A percentile compares a stretch with the other conserved stretches of the same genome.
phyloP scores from a whole-genome alignment of 2,329 filamentous ascomycete species.

The Microdochium trichocladiopsis region DNA sequence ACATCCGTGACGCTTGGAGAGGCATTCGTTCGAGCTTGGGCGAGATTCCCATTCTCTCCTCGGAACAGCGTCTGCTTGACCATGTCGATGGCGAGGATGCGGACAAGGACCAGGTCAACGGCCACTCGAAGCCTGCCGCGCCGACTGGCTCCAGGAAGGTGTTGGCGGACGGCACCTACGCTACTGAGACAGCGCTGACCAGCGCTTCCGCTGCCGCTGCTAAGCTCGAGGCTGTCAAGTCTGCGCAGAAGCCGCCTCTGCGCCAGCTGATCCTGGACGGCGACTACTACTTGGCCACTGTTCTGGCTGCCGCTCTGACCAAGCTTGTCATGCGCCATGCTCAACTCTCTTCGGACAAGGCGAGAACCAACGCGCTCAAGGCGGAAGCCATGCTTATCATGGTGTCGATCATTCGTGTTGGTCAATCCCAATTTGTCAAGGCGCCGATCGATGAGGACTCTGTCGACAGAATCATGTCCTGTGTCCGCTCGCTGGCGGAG shows the following conservation, averaged over 20 bases:
- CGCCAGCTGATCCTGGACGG: slow-evolving; percentile 93
- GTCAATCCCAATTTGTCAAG: slow-evolving; percentile 98
- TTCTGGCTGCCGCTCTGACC: slow-evolving; percentile 90
- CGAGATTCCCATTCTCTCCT: slow-evolving; percentile 93
- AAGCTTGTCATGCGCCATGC: slow-evolving; percentile 97
- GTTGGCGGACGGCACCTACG: slow-evolving; percentile 93
- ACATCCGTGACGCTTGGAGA: slow-evolving; percentile 96
- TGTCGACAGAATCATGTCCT: slow-evolving; percentile 97
- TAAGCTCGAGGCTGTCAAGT: slow-evolving; percentile 91
- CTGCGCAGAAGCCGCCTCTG: slow-evolving; percentile 91
- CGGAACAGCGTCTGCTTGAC: slow-evolving; percentile 86
- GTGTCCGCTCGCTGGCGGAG: slow-evolving; percentile 84
- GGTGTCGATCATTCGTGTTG: slow-evolving; percentile 97
- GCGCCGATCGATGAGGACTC: slow-evolving; percentile 96
- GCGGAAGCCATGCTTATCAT: slow-evolving; percentile 99
- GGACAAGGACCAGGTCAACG: slow-evolving; percentile 63
- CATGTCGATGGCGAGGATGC: slow-evolving; percentile 66
- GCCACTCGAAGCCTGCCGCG: slow-evolving; percentile 66
- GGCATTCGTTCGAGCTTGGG: slow-evolving; percentile 87
- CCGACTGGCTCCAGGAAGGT: slow-evolving; percentile 86
- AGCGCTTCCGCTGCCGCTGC: slow-evolving; percentile 86
- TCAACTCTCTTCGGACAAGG: slow-evolving; percentile 79
- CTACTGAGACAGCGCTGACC: slow-evolving; percentile 91
- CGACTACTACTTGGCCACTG: slow-evolving; percentile 92
- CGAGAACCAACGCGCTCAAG: slow-evolving; percentile 86